Conservation (phyloP, 208 protist species). For the Eutreptiella sp. region DNA sequence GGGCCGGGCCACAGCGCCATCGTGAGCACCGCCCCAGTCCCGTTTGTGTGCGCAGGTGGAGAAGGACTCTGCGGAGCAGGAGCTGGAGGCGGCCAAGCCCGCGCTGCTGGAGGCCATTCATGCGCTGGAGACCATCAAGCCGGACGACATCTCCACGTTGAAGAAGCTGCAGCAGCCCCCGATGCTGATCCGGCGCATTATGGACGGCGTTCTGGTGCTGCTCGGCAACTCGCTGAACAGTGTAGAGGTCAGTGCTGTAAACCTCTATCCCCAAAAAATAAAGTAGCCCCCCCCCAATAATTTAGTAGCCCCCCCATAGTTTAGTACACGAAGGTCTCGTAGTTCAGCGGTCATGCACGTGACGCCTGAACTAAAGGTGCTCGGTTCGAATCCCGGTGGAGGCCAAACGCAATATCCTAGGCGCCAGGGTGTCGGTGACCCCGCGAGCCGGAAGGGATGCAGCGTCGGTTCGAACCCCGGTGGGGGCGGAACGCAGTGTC, state of each 20-base stretch:
- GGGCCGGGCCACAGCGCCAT: conserved; percentile 25
- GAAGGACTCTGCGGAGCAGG: conserved; percentile 46
- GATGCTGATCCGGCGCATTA: conserved; percentile 59
- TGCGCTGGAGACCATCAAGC: conserved; percentile 46
- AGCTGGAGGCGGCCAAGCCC: conserved; percentile 45
- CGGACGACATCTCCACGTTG: conserved; percentile 46
- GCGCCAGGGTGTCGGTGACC: too few species aligned
- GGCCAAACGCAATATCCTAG: too few species aligned
- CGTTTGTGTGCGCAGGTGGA: too few species aligned
- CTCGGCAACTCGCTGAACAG: conserved; percentile 16
- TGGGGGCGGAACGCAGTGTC: too few species aligned
- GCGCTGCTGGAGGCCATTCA: conserved; percentile 42
- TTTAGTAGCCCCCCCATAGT: neutral
- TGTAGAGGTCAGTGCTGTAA: too few species aligned
- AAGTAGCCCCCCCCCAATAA: too few species aligned
- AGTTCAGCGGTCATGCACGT: too few species aligned
- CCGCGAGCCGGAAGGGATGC: too few species aligned
- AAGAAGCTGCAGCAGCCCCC: conserved; percentile 58
- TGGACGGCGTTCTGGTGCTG: conserved; percentile 67
- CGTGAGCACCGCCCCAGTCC: conserved; percentile 29
- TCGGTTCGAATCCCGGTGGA: too few species aligned
- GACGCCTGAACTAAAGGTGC: too few species aligned
- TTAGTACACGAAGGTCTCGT: neutral
- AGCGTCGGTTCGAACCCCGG: too few species aligned
- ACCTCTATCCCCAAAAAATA: neutral